Evolutionary conservation across 2,329 filamentous ascomycete genomes (phyloP), one percentile per base, ranked within the genome.

Genomic region (Coniochaeta sp.): DNA sequence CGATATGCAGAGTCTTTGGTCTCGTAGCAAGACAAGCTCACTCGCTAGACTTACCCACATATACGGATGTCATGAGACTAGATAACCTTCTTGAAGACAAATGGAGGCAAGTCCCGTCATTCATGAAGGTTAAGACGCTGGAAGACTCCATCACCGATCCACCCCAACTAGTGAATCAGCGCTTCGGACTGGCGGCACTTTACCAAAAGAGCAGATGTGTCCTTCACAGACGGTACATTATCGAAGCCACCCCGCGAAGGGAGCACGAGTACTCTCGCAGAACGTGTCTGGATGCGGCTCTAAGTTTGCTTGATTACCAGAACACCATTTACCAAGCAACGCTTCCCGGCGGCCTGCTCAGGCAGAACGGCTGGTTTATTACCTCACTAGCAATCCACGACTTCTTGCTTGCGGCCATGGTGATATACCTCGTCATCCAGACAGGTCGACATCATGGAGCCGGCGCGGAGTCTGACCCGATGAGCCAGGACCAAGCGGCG

Each of bases 361-460:
- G 75, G 62, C 73, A 76, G 32, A 77, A 81, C 40, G 76, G 78
- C 5, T 86, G 83, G 80, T 85, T 86, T 64, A 69, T 86, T 22
- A 81, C 79, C 3, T 81, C 81, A 0, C 71, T 88, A 4, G 78
- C 80, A 12, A 77, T 83, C 58, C 83, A 86, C 57, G 85, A 88
- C 66, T 88, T 84, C 57, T 72, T 88, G 58, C 76, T 88, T 2
- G 84, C 84, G 0, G 79, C 81, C 59, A 84, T 85, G 78, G 77
- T 88, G 16, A 66, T 88, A 3, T 87, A 82, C 62, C 71, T 88
- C 19, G 71, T 79, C 19, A 67, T 79, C 26, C 76, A 78, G 63
- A 78, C 76, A 66, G 26, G 26, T 3, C 47, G 47, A 30, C 1
- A 26, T 12, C 4, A 24, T 17, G 12, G 4, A 17, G 24, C 9